A percentile compares a stretch with the other conserved stretches of the same genome.
Conservation (phyloP, 1,284 basidiomycete genomes). For the Sporisorium sorghi region DNA sequence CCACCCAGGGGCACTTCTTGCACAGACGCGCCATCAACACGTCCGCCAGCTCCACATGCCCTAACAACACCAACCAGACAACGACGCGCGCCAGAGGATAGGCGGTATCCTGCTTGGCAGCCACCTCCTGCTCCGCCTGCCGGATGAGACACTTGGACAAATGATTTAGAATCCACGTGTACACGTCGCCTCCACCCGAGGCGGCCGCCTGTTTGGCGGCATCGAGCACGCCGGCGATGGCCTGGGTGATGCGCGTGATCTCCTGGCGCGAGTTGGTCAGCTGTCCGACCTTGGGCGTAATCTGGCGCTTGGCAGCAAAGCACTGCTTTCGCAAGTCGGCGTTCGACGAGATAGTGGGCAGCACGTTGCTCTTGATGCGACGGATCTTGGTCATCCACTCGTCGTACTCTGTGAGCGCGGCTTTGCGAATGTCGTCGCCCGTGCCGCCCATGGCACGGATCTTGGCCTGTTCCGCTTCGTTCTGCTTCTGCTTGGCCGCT, state of each 20-base stretch:
- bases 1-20: constrained; percentile 78
- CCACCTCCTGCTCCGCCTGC: constrained; percentile 94
- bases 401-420: constrained; percentile 53
- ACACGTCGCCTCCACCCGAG: constrained; percentile 70
- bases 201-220: constrained; percentile 64
- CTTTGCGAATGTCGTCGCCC: constrained; percentile 43
- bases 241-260: constrained; percentile 79
- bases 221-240: constrained; percentile 75
- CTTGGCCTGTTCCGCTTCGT: constrained; percentile 42
- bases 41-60: constrained; percentile 76
- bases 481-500: constrained; percentile 44
- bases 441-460: constrained; percentile 42
- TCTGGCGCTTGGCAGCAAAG: constrained; percentile 78
- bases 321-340: constrained; percentile 72
- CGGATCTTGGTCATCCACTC: constrained; percentile 68
- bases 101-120: constrained; percentile 86
- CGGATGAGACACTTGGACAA: constrained; percentile 87
- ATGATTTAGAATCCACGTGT: constrained; percentile 84
- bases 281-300: constrained; percentile 91
- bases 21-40: constrained; percentile 87
- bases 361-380: constrained; percentile 80
- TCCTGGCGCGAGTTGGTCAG: constrained; percentile 81
- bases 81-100: constrained; percentile 84
- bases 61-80: constrained; percentile 75
- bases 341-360: constrained; percentile 79